Evolutionary conservation across 2,329 filamentous ascomycete species (phyloP), one percentile per base, ranked within the genome.

Genomic region (Apiospora phragmitis): DNA sequence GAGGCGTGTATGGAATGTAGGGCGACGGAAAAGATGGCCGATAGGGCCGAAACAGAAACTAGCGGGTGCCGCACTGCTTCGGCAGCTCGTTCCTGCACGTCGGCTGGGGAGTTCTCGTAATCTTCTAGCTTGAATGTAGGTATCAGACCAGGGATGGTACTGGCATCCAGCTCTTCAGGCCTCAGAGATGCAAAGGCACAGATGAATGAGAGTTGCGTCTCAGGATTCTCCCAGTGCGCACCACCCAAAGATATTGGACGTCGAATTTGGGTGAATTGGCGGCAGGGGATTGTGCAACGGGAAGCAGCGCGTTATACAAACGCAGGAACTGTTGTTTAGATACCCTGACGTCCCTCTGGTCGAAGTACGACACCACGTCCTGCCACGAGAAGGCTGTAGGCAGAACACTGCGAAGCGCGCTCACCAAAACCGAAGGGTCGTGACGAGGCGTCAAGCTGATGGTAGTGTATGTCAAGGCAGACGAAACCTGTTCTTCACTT

Each of bases 181-280:
- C 88, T 89, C 70, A 95, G 88, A 4, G 93, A 93, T 29, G 95
- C 87, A 79, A 95, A 98, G 24, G 94, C 94, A 73, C 92, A 92
- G 69, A 98, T 89, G 79, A 98, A 98, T n/a, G 95, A 97, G 45
- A 99, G 85, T 74, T 98, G 95, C 0, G 96, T 94, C 73, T 97
- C 91, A 18, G 92, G 89, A 75, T 97, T 90, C 73, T 92, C 90
- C 95, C 97, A 99, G 72, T 89, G 85, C 77, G 76, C 72, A 9
- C 95, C 95, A 71, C 95, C 95, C 96, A 98, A 29, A 99, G 85
- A 49, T 87, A 88, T 79, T 98, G 94, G 62, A 99, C 92, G 78
- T 98, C 94, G 75, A 98, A 90, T 35, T 85, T 68, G 8, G 73
- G 84, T 21, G 87, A 83, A 66, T 89, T 84, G 12, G 85, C 81